These are phyloP conservation scores for Exserohilum rostratum DNA, from an alignment of 2,329 filamentous ascomycete genomes.

Conservation along the genomic window DNA sequence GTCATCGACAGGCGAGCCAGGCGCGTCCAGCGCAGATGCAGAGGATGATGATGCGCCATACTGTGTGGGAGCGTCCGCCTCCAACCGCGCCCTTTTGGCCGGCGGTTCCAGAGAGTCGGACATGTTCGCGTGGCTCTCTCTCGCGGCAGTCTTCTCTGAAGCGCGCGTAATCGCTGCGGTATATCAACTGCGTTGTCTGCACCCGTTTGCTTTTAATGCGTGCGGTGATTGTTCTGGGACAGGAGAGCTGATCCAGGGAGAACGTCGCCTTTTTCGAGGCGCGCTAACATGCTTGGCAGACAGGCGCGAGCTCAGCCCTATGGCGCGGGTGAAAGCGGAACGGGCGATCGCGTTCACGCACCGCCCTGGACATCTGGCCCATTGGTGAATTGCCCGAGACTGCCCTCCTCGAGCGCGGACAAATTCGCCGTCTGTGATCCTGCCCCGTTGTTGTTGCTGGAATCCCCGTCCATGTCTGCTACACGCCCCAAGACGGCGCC, in stretches of 20 bases:
- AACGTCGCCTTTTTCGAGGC: slow-evolving; percentile 38
- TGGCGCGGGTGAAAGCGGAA: slow-evolving; percentile 7
- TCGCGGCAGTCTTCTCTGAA: slow-evolving; percentile 26
- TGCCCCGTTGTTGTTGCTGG: neutral
- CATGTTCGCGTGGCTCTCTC: slow-evolving; percentile 35
- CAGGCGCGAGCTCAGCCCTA: slow-evolving; percentile 33
- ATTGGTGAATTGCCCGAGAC: neutral
- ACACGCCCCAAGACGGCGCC: slow-evolving; percentile 5
- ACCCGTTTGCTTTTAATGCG: slow-evolving; percentile 33
- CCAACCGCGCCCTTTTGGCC: slow-evolving; percentile 50
- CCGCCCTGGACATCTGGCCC: neutral
- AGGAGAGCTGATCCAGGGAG: slow-evolving; percentile 14
- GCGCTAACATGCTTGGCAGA: slow-evolving; percentile 29
- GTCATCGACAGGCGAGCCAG: slow-evolving; percentile 48
- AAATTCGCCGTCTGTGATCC: neutral
- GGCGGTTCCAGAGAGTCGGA: slow-evolving; percentile 48
- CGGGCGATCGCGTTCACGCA: slow-evolving; percentile 6
- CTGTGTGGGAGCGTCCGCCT: slow-evolving; percentile 43
- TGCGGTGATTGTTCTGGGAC: slow-evolving; percentile 31
- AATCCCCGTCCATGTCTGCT: neutral
- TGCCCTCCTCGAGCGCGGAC: too few relatives aligned
- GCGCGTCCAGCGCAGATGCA: slow-evolving; percentile 44
- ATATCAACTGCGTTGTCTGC: slow-evolving; percentile 37
- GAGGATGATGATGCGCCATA: slow-evolving; percentile 35
- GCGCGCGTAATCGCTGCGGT: slow-evolving; percentile 34